Conservation (phyloP, 2,329 filamentous ascomycete genomes). For the Onygena corvina region DNA sequence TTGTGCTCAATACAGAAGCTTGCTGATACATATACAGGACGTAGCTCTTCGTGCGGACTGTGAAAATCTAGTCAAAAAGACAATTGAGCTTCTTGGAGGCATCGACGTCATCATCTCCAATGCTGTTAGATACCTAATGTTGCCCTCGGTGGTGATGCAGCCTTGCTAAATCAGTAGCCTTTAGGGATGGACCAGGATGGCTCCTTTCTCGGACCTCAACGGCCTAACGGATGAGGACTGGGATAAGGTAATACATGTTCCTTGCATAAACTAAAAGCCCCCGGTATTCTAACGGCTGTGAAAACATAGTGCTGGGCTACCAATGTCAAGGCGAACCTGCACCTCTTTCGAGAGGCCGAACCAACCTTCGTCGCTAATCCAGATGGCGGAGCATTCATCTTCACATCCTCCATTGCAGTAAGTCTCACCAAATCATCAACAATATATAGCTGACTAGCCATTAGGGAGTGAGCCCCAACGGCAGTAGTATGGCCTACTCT, state of each 20-base stretch:
- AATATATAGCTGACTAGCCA: conserved; percentile 26
- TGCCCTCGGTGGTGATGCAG: neutral
- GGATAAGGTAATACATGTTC: conserved; percentile 41
- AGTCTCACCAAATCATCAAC: conserved; percentile 13
- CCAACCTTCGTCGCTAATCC: conserved; percentile 49
- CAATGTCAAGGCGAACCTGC: conserved; percentile 47
- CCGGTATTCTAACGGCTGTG: neutral
- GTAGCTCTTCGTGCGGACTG: conserved; percentile 50
- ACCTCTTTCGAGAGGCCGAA: conserved; percentile 45
- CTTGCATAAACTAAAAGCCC: neutral
- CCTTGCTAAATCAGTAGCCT: neutral
- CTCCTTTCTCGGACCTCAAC: conserved; percentile 46
- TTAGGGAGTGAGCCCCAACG: conserved; percentile 39
- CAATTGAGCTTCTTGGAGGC: conserved; percentile 50
- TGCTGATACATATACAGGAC: conserved; percentile 38
- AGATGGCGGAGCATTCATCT: conserved; percentile 52
- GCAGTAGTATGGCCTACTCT: conserved; percentile 56
- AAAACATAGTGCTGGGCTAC: conserved; percentile 45
- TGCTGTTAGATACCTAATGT: conserved; percentile 37
- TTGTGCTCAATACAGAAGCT: too few species aligned
- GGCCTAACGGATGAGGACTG: conserved; percentile 50
- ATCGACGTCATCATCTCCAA: conserved; percentile 72
- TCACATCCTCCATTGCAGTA: conserved; percentile 52
- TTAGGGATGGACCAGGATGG: conserved; percentile 52
- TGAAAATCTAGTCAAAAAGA: conserved; percentile 46